Base-by-base conservation (phyloP, 2,329 filamentous ascomycete genomes). In the Phialophora chinensis region DNA sequence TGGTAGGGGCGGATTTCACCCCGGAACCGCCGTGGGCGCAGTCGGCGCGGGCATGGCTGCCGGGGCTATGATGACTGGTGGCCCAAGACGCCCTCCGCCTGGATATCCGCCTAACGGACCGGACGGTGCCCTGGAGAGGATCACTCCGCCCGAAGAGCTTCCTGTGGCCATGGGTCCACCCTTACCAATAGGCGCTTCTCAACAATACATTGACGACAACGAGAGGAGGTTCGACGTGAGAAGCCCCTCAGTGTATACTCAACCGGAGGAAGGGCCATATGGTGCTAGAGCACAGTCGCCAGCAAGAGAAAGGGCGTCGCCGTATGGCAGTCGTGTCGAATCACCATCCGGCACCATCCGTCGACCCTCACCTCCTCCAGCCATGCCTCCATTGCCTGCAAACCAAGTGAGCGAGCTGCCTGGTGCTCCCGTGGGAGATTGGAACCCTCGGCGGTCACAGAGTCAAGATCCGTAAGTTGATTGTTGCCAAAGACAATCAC, bases 341-440 rank as follows among this genome's bases (percentile, higher is more conserved):
- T 73, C 71, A 4, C 71, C 70, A 85, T 70, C 6, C 77, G 71
- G 10, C 85, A 75, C 62, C 78, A 81, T 71, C 86, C 85, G 0
- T 83, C 84, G 0, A 86, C 79, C 14, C 80, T 83, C 73, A 85
- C 85, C 65, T 86, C 79, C n/a, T 85, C 81, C 5, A 86, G 76
- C 85, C 82, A 87, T 2, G 83, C 80, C 71, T 20, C 63, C 82
- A 87, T 69, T 88, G 87, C 10, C 87, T 88, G 72, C 88, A 6
- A 52, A 31, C 14, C 66, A 66, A 49, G 31, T 60, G 5, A 44
- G 57, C n/a, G 68, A 70, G 38, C 49, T 70, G 23, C 44, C 63
- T n/a, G 54, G 53, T 42, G 63, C 53, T 47, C 58, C 66, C 1
- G 47, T 55, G 3, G 60, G 61, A 17, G 65, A 59, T 12, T 63